Evolutionary conservation across 257 asterid species (phyloP).

Genomic region (Rauvolfia tetraphylla): DNA sequence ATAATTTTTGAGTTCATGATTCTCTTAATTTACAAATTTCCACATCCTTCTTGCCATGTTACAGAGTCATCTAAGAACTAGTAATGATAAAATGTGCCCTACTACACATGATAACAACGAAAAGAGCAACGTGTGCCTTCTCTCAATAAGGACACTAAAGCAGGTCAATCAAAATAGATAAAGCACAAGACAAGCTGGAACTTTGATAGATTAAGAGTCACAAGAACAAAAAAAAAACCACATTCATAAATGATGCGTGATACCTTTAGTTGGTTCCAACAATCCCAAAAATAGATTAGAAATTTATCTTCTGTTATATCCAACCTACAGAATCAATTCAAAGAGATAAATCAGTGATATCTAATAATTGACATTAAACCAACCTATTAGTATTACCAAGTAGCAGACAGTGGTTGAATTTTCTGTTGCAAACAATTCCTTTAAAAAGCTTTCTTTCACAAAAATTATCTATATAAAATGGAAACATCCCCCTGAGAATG

Average conservation of each 20-base stretch:
- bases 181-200: not conserved
- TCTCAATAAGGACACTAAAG: not conserved
- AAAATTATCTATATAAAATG: no score
- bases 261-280: conserved; percentile 83
- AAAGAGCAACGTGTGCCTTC: not conserved
- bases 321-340: conserved; percentile 42
- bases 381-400: not conserved
- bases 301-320: conserved; percentile 85
- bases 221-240: not conserved
- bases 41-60: not conserved
- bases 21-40: not conserved
- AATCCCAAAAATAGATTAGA: conserved; percentile 73
- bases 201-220: not conserved
- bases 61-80: not conserved
- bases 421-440: no score
- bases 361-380: not conserved
- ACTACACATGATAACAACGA: not conserved
- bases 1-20: not conserved
- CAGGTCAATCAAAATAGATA: not conserved
- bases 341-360: conserved; percentile 21
- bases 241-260: conserved; percentile 8
- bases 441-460: no score
- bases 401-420: no score
- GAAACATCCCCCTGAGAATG: no score
- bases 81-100: not conserved